Conservation (phyloP, 2,329 filamentous ascomycete genomes). For the Neonectria sp. region DNA sequence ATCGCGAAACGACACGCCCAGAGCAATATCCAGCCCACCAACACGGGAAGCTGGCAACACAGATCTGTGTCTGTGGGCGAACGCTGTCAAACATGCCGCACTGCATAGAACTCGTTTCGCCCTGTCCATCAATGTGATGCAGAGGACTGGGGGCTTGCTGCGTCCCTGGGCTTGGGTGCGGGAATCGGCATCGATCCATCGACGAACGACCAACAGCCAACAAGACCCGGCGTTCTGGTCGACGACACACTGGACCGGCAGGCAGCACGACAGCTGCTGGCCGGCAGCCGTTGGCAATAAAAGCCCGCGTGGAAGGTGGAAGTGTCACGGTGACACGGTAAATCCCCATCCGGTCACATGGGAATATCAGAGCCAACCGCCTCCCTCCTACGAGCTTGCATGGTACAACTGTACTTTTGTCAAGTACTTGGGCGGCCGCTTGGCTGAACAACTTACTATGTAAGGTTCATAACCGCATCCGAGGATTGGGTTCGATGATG, state of each 20-base stretch:
- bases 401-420: not conserved
- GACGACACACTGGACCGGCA: no score
- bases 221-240: constrained; percentile 1
- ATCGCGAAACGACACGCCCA: constrained; percentile 1
- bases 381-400: not conserved
- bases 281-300: not conserved
- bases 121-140: not conserved
- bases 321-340: not conserved
- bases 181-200: not conserved
- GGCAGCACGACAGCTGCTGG: not conserved
- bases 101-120: constrained; percentile 1
- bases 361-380: not conserved
- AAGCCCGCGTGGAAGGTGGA: not conserved
- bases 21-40: constrained; percentile 15
- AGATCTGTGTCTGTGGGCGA: constrained; percentile 13
- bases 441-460: no score
- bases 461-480: not conserved
- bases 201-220: not conserved
- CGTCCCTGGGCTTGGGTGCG: not conserved
- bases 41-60: not conserved
- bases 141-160: not conserved
- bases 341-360: not conserved
- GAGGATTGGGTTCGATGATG: not conserved
- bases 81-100: constrained; percentile 20
- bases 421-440: not conserved